These are phyloP conservation scores for Candolleomyces aberdarensis DNA, from an alignment of 768 basidiomycete species.

Conservation along the genomic window DNA sequence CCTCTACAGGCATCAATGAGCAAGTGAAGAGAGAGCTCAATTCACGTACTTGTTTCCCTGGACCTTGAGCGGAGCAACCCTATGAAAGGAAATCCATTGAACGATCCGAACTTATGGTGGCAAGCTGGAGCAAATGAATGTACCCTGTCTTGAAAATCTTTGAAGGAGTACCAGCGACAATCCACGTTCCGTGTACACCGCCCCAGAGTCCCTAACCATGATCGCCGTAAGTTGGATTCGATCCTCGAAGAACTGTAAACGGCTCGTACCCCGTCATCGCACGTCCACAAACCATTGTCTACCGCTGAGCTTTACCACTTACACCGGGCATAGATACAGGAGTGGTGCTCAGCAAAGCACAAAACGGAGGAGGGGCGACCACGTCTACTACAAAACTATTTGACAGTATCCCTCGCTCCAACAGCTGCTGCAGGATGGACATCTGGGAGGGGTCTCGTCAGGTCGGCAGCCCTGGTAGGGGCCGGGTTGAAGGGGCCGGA, in stretches of 20 bases:
- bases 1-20: not conserved
- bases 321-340: too few relatives aligned
- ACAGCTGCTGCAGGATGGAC: too few relatives aligned
- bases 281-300: too few relatives aligned
- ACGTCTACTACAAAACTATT: too few relatives aligned
- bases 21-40: not conserved
- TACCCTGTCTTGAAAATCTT: not conserved
- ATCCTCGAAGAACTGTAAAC: too few relatives aligned
- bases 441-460: too few relatives aligned
- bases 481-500: too few relatives aligned
- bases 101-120: not conserved
- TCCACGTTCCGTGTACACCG: not conserved
- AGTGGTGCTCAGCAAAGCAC: too few relatives aligned
- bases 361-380: too few relatives aligned
- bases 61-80: slow-evolving; percentile 1
- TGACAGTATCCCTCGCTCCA: too few relatives aligned
- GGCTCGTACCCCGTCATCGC: not conserved
- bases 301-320: too few relatives aligned
- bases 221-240: not conserved
- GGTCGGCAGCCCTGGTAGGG: too few relatives aligned
- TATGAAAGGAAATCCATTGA: not conserved
- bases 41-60: not conserved
- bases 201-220: slow-evolving; percentile 1
- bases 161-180: not conserved
- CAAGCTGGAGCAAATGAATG: not conserved